Evolutionary conservation across 768 basidiomycete genomes (phyloP), one percentile per base, ranked within the genome.

Genomic region (Lenzites betulinus): DNA sequence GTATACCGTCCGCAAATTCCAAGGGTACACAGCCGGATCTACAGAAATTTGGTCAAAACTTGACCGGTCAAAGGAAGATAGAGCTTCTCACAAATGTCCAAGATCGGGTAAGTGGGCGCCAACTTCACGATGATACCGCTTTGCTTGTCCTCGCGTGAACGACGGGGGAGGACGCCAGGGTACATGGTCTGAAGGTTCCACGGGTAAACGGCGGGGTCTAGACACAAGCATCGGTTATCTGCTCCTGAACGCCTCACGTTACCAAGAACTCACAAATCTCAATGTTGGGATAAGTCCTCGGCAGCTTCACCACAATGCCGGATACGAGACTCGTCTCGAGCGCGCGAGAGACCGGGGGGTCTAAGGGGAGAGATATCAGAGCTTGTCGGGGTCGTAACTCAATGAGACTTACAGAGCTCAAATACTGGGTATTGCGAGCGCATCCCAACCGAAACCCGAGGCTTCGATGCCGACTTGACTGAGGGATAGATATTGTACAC

Each of bases 261-360:
- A n/a, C 7, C 42, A 20, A n/a, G 13, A 23, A 59, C 66, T 26
- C 36, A 68, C 67, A 69, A 35, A 69, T 59, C 25, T 66, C 64
- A 28, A 69, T n/a, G 11, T 42, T 22, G 7, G 67, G 67, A 23
- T 68, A 68, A 2, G 47, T 47, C 43, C 12, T 51, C 4, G 57
- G 26, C 12, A 56, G 35, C n/a, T 16, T 54, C 13, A 54, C 28
- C 18, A 36, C 15, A n/a, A 57, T 20, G 15, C 41, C 51, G 36
- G 18, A 30, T 12, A 18, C 26, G 22, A 8, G 1, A 20, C 6
- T 12, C 9, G 8, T 5, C 15, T 7, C 36, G 2, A n/a, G 25
- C 7, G 22, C 9, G 13, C 35, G 12, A 15, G 47, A 50, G 3
- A 50, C 7, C n/a, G 57, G n/a, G 9, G 62, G 62, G 23, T 63